Percentiles rank a stretch among this genome's conserved stretches.
These are phyloP conservation scores for Exophiala lecanii-corni DNA, from an alignment of 2,329 filamentous ascomycete species.

Conservation along the genomic window DNA sequence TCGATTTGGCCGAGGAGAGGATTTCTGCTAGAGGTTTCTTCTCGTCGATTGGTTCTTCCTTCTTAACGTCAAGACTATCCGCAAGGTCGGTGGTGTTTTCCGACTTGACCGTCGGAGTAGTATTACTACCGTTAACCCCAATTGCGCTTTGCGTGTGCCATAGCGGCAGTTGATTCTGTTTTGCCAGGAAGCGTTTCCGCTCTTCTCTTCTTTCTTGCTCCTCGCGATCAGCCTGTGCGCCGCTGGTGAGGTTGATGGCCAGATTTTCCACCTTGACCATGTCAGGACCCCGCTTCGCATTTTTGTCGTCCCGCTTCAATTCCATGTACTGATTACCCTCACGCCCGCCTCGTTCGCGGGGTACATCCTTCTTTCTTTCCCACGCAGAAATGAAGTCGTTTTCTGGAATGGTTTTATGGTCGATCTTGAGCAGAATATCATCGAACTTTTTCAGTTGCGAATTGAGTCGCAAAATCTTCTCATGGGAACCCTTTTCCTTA, in stretches of 20 bases:
- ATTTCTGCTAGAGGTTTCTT: constrained; percentile 11
- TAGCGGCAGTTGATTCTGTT: constrained; percentile 49
- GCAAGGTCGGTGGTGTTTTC: constrained; percentile 1
- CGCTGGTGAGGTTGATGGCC: constrained; percentile 47
- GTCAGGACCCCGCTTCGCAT: constrained; percentile 34
- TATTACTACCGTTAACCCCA: constrained; percentile 8
- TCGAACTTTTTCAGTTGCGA: constrained; percentile 44
- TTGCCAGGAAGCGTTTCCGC: constrained; percentile 45
- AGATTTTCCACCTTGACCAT: constrained; percentile 43
- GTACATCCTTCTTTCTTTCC: constrained; percentile 44
- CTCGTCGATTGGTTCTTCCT: constrained; percentile 22
- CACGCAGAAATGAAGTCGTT: constrained; percentile 48
- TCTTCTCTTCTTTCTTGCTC: constrained; percentile 46
- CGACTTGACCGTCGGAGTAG: constrained; percentile 6
- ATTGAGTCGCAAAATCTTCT: constrained; percentile 48
- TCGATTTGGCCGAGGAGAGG: not conserved
- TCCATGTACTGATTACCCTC: constrained; percentile 40
- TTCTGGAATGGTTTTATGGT: constrained; percentile 38
- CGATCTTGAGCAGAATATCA: constrained; percentile 45
- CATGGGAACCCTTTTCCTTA: constrained; percentile 43
- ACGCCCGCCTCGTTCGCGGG: constrained; percentile 35
- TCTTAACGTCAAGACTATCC: constrained; percentile 7
- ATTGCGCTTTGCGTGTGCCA: constrained; percentile 43
- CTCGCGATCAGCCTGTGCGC: constrained; percentile 38
- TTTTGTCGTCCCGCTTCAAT: constrained; percentile 33